Evolutionary conservation across 345 rosid species (phyloP).

Genomic region (Euphorbia tirucalli): DNA sequence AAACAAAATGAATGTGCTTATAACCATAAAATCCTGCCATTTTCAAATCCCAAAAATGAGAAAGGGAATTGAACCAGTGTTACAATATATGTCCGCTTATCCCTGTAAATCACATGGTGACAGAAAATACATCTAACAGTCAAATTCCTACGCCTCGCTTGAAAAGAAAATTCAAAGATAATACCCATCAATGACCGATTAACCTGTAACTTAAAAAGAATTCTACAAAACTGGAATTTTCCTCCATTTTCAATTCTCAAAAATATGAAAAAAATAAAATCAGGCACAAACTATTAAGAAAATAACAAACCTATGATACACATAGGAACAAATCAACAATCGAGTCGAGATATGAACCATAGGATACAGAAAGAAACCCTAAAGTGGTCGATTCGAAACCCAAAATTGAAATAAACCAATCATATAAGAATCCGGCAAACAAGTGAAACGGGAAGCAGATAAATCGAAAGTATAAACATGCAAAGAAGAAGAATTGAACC

Average conservation of each 20-base stretch:
- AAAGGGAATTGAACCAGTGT: background rate
- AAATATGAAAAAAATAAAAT: background rate
- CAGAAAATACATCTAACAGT: background rate
- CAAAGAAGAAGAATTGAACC: conserved; percentile 29
- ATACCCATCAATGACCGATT: background rate
- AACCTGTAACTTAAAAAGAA: background rate
- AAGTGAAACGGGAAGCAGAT: background rate
- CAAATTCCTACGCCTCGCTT: background rate
- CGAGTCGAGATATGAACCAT: background rate
- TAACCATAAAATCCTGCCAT: background rate
- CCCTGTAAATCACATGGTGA: background rate
- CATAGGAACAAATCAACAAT: background rate
- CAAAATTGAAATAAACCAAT: background rate
- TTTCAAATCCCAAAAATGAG: background rate
- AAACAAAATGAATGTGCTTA: background rate
- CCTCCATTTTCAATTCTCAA: background rate
- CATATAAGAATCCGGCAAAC: too few relatives aligned
- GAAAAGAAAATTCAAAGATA: background rate
- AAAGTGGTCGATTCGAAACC: background rate
- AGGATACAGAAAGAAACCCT: conserved; percentile 1
- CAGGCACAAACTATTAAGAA: background rate
- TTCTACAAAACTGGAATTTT: background rate
- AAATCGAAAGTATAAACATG: background rate
- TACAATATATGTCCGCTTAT: background rate
- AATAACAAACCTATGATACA: background rate